phyloP scores from a whole-genome alignment of 169 alveolate species.

The Blepharisma undulans region DNA sequence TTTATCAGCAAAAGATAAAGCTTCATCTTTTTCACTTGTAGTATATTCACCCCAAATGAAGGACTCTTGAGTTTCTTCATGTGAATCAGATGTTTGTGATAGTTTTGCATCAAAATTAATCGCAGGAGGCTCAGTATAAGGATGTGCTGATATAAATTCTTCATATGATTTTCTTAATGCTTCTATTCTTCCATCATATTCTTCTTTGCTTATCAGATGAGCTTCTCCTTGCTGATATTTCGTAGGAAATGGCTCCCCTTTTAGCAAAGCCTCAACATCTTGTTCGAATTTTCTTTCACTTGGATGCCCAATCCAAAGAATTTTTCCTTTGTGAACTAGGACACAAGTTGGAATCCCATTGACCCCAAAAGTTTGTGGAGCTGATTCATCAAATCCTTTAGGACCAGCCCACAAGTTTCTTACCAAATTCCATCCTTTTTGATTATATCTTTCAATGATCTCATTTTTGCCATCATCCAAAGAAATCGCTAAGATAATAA shows the following conservation, averaged over 20 bases:
- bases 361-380: background rate
- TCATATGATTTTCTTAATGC: background rate
- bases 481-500: slow-evolving; percentile 24
- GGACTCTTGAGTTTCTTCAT: no score
- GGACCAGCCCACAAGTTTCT: background rate
- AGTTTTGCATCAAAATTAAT: no score
- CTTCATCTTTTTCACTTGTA: no score
- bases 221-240: background rate
- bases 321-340: no score
- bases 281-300: background rate
- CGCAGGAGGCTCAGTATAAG: no score
- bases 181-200: background rate
- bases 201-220: background rate
- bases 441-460: slow-evolving; percentile 6
- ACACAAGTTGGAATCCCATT: no score
- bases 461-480: slow-evolving; percentile 31
- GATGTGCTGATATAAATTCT: no score
- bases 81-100: no score
- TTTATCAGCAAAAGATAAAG: background rate
- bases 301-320: background rate
- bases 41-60: no score
- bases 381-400: background rate
- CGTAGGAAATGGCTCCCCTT: background rate
- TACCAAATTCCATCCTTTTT: slow-evolving; percentile 20
- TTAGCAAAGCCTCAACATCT: background rate